A percentile compares a stretch with the other conserved stretches of the same genome.
phyloP scores from a whole-genome alignment of 768 basidiomycete genomes.

The Leccinum incarnatum region DNA sequence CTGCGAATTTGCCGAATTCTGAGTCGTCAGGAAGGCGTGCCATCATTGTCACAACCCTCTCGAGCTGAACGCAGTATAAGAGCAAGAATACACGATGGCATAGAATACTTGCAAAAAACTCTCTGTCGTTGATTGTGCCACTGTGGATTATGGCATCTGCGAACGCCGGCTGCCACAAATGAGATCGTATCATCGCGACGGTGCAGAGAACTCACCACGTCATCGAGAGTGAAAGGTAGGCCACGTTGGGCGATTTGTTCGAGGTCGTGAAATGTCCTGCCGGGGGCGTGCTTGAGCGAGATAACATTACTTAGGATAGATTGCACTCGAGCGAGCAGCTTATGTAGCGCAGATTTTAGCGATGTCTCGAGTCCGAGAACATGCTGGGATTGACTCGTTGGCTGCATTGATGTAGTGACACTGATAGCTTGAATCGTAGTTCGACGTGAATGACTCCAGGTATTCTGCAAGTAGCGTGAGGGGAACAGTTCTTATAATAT shows the following conservation, averaged over 20 bases:
- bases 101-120: slow-evolving; percentile 47
- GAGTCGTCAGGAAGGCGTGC: slow-evolving; percentile 42
- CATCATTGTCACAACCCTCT: slow-evolving; percentile 61
- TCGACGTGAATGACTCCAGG: too few species aligned
- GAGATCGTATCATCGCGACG: neutral
- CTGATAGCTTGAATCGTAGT: too few species aligned
- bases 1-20: slow-evolving; percentile 34
- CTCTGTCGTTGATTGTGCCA: slow-evolving; percentile 54
- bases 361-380: too few species aligned
- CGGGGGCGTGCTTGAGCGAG: slow-evolving; percentile 1
- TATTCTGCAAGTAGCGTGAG: too few species aligned
- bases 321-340: slow-evolving; percentile 12
- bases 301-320: neutral
- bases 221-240: slow-evolving; percentile 19
- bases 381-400: too few species aligned
- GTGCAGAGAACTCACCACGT: slow-evolving; percentile 26
- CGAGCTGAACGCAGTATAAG: slow-evolving; percentile 45
- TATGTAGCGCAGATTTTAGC: slow-evolving; percentile 11
- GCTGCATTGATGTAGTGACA: too few species aligned
- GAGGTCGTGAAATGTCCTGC: slow-evolving; percentile 26
- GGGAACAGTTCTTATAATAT: too few species aligned
- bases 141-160: slow-evolving; percentile 46
- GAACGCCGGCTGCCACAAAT: slow-evolving; percentile 41
- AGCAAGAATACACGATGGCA: neutral
- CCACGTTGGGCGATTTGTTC: slow-evolving; percentile 30